Percentiles rank a stretch among this genome's conserved stretches.
These are phyloP conservation scores for Sclerotinia spermophila DNA, from an alignment of 2,329 filamentous ascomycete species.

Conservation along the genomic window DNA sequence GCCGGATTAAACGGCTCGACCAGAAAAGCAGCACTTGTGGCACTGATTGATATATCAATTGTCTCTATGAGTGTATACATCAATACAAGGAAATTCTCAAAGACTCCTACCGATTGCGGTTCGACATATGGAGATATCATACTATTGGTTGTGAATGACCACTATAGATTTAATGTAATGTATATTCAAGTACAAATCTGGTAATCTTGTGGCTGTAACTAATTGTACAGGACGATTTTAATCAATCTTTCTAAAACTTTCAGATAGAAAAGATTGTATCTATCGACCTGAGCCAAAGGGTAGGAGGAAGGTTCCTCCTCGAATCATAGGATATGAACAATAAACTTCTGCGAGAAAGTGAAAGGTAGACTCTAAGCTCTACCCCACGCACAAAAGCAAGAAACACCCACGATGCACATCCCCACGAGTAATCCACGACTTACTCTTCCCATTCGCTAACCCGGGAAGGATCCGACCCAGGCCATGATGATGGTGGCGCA, in stretches of 20 bases:
- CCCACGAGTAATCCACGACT: neutral
- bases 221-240: neutral
- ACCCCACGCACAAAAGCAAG: neutral
- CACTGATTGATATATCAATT: neutral
- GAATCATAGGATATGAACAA: no score
- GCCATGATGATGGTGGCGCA: neutral
- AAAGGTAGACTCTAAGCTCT: no score
- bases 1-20: neutral
- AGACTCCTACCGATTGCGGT: neutral
- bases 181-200: neutral
- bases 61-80: neutral
- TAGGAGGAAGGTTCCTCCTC: neutral
- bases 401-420: neutral
- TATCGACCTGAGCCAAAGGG: neutral
- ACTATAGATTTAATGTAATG: neutral
- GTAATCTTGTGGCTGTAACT: neutral
- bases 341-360: no score
- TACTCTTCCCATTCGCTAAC: neutral
- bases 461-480: neutral
- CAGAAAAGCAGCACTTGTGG: neutral
- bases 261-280: neutral
- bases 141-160: neutral
- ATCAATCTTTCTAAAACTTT: neutral
- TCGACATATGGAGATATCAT: neutral
- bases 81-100: no score